Percentiles rank a stretch among this genome's conserved stretches.
Conservation (phyloP, 306 rosid species). For the Malus asiatica region DNA sequence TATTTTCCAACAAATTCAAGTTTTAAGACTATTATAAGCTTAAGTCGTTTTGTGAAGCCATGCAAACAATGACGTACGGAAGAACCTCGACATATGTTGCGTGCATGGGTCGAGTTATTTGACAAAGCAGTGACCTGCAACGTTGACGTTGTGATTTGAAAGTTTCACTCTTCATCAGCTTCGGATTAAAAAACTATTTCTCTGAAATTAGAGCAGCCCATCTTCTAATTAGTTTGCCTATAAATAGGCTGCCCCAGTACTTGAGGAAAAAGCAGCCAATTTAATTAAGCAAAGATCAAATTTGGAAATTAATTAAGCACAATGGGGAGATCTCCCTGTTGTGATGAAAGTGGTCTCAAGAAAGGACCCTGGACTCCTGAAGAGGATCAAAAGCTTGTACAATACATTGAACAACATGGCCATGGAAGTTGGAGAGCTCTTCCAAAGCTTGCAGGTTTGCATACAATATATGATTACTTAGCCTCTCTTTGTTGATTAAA, state of each 20-base stretch:
- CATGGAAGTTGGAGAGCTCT: conserved; percentile 90
- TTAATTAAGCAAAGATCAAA: neutral
- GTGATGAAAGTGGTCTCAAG: conserved; percentile 73
- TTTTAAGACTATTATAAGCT: neutral
- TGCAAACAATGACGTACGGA: conserved; percentile 50
- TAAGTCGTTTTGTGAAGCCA: conserved; percentile 41
- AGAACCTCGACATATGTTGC: conserved; percentile 33
- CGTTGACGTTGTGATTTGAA: conserved; percentile 39
- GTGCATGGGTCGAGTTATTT: conserved; percentile 63
- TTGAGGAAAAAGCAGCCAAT: conserved; percentile 11
- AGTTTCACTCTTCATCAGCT: conserved; percentile 9
- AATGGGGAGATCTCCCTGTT: conserved; percentile 70
- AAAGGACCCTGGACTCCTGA: conserved; percentile 91
- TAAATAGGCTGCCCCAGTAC: neutral
- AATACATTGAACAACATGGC: conserved; percentile 63
- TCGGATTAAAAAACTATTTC: neutral
- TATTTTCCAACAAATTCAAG: neutral
- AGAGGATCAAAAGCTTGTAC: conserved; percentile 70
- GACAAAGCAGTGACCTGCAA: conserved; percentile 41
- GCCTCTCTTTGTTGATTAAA: neutral
- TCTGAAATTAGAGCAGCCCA: neutral
- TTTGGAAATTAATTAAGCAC: neutral
- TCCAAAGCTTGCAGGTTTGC: conserved; percentile 69
- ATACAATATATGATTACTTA: neutral
- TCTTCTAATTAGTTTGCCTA: neutral